phyloP scores from a whole-genome alignment of 164 flowering plant genomes.

The Warburgia ugandensis region DNA sequence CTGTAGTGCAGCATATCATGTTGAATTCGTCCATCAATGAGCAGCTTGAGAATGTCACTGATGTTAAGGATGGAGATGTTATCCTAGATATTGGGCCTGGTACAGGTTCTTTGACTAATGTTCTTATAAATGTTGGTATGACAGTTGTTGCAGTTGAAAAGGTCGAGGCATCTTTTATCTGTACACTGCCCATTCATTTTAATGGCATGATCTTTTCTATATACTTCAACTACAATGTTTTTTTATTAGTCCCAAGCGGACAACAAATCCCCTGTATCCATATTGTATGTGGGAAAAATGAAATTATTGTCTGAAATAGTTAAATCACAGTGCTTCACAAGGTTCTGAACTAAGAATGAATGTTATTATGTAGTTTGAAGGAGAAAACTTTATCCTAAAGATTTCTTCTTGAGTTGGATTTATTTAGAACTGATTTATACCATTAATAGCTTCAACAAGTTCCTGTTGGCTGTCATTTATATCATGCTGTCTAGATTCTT shows the following conservation, averaged over 20 bases:
- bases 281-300: too few species aligned
- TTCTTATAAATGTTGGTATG: slow-evolving; percentile 73
- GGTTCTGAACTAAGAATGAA: too few species aligned
- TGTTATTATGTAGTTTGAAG: too few species aligned
- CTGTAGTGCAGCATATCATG: slow-evolving; percentile 99
- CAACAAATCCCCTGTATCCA: too few species aligned
- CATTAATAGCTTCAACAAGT: too few species aligned
- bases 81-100: slow-evolving; percentile 96
- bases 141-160: slow-evolving; percentile 84
- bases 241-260: not conserved
- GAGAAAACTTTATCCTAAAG: too few species aligned
- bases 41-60: slow-evolving; percentile 52
- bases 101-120: slow-evolving; percentile 87
- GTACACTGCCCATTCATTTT: not conserved
- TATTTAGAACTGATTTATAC: too few species aligned
- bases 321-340: too few species aligned
- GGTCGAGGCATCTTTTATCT: slow-evolving; percentile 28
- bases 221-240: not conserved
- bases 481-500: too few species aligned
- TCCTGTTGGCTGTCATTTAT: too few species aligned
- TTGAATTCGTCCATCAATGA: slow-evolving; percentile 66
- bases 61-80: slow-evolving; percentile 66
- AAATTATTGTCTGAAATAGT: too few species aligned
- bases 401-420: too few species aligned
- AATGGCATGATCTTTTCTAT: not conserved